Evolutionary conservation across 495 filamentous ascomycete genomes (phyloP).

Genomic region (Barbatosphaeria neglecta): DNA sequence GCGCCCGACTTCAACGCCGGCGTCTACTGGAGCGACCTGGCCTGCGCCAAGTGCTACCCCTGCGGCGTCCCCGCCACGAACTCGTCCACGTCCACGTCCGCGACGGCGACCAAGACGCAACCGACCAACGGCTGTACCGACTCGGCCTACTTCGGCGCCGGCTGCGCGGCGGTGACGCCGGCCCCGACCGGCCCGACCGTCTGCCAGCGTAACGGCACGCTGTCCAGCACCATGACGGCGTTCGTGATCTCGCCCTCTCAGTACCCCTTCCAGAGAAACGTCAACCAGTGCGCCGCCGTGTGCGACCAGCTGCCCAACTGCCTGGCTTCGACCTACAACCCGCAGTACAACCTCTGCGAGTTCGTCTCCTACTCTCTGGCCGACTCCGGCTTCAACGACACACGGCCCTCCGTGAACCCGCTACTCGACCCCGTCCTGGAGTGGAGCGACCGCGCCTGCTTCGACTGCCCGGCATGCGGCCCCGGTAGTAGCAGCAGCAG

Average conservation of each 20-base stretch:
- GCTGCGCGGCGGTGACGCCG: background rate
- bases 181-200: background rate
- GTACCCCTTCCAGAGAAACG: background rate
- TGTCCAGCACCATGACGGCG: background rate
- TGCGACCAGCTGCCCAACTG: background rate
- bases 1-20: background rate
- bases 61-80: background rate
- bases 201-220: background rate
- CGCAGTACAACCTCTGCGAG: background rate
- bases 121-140: background rate
- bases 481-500: background rate
- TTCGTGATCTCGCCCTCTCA: background rate
- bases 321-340: background rate
- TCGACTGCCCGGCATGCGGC: background rate
- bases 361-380: background rate
- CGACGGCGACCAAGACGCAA: background rate
- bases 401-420: background rate
- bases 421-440: background rate
- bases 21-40: background rate
- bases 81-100: background rate
- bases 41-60: background rate
- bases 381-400: background rate
- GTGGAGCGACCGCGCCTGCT: background rate
- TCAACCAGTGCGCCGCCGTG: background rate
- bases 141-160: background rate